Conservation (phyloP, 2,329 filamentous ascomycete genomes). For the Tolypocladium album region DNA sequence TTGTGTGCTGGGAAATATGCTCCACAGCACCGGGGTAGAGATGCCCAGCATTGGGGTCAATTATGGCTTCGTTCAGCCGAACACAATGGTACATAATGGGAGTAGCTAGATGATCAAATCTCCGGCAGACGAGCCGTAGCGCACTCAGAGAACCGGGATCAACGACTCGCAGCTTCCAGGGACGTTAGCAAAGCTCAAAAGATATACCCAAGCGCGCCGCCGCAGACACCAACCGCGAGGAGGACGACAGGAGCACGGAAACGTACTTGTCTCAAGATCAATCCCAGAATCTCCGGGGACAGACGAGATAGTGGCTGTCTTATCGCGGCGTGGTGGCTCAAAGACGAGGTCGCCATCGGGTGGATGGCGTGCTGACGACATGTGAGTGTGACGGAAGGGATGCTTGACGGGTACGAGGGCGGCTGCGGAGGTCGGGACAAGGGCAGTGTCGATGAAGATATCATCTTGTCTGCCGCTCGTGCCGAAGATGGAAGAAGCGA, state of each 20-base stretch:
- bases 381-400: not conserved
- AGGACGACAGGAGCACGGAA: not conserved
- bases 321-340: not conserved
- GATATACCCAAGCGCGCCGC: not conserved
- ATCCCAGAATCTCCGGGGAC: not conserved
- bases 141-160: not conserved
- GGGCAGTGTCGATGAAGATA: not conserved
- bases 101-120: slow-evolving; percentile 17
- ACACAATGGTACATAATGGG: slow-evolving; percentile 31
- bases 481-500: not conserved
- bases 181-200: not conserved
- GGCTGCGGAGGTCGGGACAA: not conserved
- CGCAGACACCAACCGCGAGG: not conserved
- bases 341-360: not conserved
- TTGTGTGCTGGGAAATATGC: slow-evolving; percentile 26
- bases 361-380: not conserved
- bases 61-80: slow-evolving; percentile 24
- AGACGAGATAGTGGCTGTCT: not conserved
- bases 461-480: not conserved
- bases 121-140: not conserved
- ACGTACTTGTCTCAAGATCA: not conserved
- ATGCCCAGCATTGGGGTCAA: slow-evolving; percentile 20
- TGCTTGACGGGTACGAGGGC: not conserved
- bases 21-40: slow-evolving; percentile 20
- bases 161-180: not conserved